Evolutionary conservation across 441 rosid species (phyloP).

Genomic region (Brassica hybrid): DNA sequence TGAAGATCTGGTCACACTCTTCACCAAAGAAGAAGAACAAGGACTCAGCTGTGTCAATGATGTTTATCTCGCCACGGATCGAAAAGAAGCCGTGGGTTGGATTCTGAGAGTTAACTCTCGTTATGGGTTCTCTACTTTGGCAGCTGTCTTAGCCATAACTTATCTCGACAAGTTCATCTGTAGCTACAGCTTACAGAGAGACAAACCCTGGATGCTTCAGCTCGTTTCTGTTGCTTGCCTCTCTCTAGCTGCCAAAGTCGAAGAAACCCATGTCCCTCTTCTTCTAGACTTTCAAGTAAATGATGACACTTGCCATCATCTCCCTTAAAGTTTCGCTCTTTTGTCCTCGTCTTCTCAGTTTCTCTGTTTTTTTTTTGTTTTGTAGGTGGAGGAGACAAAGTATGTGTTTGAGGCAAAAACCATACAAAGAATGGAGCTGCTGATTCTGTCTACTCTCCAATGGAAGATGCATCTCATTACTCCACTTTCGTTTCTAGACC

Average conservation of each 20-base stretch:
- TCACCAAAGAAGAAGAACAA: slow-evolving; percentile 63
- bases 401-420: slow-evolving; percentile 83
- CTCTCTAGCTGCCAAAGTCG: slow-evolving; percentile 93
- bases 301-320: background rate
- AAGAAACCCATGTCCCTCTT: slow-evolving; percentile 87
- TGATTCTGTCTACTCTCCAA: slow-evolving; percentile 74
- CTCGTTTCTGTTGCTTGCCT: slow-evolving; percentile 85
- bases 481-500: slow-evolving; percentile 84
- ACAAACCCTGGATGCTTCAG: slow-evolving; percentile 93
- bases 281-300: slow-evolving; percentile 86
- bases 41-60: slow-evolving; percentile 28
- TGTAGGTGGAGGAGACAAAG: slow-evolving; percentile 75
- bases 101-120: slow-evolving; percentile 57
- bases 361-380: background rate
- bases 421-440: slow-evolving; percentile 90
- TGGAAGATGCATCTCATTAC: slow-evolving; percentile 97
- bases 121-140: slow-evolving; percentile 70
- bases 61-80: slow-evolving; percentile 42
- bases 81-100: slow-evolving; percentile 65
- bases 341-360: slow-evolving; percentile 5
- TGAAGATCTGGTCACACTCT: slow-evolving; percentile 70
- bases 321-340: background rate
- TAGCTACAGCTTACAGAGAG: slow-evolving; percentile 50
- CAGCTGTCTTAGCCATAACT: slow-evolving; percentile 70
- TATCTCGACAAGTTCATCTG: slow-evolving; percentile 81